Evolutionary conservation across 2,329 filamentous ascomycete genomes (phyloP), one percentile per base, ranked within the genome.

Genomic region (Talaromyces albobiverticillius): DNA sequence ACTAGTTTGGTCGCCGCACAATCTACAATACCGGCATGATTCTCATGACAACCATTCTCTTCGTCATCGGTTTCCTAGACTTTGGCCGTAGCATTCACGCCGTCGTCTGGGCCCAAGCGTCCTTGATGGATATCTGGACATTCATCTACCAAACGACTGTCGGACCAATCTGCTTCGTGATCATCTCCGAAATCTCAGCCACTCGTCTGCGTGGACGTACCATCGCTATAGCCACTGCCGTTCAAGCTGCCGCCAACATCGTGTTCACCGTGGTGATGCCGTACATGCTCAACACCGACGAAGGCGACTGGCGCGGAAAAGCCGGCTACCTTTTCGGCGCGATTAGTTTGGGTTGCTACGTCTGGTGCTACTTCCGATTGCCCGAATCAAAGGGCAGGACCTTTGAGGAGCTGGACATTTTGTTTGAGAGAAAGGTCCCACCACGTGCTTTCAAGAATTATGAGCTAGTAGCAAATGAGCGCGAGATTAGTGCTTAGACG

Each of bases 11-110:
- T 1, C 61, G 74, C 4, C 66, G 67, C 2, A 75, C 73, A 0
- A 67, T 77, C 8, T 76, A 76, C 34, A 72, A 76, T 64, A 57
- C 56, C 3, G 74, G 75, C 0, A 49, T 75, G 54, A 57, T 63
- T 0, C 66, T 73, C 51, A 73, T 75, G 70, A 72, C 76, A 4
- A 74, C 75, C 51, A 59, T 68, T 38, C 68, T 69, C 26, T 67
- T 75, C 4, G 46, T 71, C 10, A 61, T 62, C 48, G 73, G 70
- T n/a, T 71, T 74, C 49, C 60, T 76, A 18, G 73, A 73, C 46
- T 65, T 71, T 43, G 64, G 69, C 14, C 68, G 68, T 13, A 69
- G 67, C 50, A 62, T 62, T 26, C 18, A 31, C 10, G 63, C 55
- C 4, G 64, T 67, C 3, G 59, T 64, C 45, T 72, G 66, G 68